A percentile compares a stretch with the other conserved stretches of the same genome.
Conservation (phyloP, 2,329 filamentous ascomycete species). For the Penicillium sp. region DNA sequence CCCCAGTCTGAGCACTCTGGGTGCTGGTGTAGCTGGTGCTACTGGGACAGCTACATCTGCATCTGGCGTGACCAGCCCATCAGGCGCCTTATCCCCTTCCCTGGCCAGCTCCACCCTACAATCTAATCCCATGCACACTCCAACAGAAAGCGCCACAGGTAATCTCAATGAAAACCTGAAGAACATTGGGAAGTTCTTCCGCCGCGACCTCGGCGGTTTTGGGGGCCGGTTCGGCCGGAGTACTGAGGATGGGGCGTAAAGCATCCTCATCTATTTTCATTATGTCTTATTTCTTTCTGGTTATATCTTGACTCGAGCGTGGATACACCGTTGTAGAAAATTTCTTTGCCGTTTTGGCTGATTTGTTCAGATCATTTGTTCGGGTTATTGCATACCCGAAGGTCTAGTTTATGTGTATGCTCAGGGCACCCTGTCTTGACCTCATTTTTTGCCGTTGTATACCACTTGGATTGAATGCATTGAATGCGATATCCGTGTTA, state of each 20-base stretch:
- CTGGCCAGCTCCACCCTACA: conserved; percentile 22
- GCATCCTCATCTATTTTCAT: neutral
- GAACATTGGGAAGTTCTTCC: conserved; percentile 96
- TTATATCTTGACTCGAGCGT: neutral
- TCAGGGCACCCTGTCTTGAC: neutral
- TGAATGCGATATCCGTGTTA: neutral
- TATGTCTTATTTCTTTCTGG: neutral
- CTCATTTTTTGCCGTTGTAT: conserved; percentile 5
- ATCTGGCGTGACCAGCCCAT: conserved; percentile 30
- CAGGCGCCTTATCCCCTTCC: conserved; percentile 29
- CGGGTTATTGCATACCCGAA: neutral
- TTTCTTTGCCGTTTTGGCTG: neutral
- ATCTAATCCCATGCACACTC: conserved; percentile 21
- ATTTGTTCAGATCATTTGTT: neutral
- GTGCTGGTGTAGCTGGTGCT: conserved; percentile 34
- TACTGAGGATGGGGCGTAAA: conserved; percentile 20
- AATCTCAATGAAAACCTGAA: conserved; percentile 91
- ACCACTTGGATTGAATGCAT: conserved; percentile 2
- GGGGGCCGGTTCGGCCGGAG: conserved; percentile 65
- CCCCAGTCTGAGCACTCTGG: conserved; percentile 44
- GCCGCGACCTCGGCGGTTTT: conserved; percentile 76
- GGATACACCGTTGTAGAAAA: neutral
- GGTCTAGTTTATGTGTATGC: neutral
- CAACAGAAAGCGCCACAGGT: conserved; percentile 51
- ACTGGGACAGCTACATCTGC: conserved; percentile 28